These are phyloP conservation scores for Ammopiptanthus mongolicus DNA, from an alignment of 306 rosid genomes.

Conservation along the genomic window DNA sequence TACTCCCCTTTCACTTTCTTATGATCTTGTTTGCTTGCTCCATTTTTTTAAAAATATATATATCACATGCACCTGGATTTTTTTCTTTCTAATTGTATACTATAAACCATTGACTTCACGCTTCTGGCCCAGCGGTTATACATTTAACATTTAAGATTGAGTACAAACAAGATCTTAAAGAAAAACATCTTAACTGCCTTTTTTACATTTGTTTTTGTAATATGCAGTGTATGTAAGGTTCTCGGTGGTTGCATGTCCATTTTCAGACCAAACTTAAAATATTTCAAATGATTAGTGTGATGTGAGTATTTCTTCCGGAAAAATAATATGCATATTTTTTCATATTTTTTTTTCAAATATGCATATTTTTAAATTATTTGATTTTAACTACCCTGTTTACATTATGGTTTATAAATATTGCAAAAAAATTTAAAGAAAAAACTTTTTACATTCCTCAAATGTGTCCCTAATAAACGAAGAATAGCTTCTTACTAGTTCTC, in stretches of 20 bases:
- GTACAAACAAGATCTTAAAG: neutral
- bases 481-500: neutral
- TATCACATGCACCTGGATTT: too few species aligned
- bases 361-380: neutral
- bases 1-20: neutral
- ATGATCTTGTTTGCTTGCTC: neutral
- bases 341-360: too few species aligned
- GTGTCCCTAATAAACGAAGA: neutral
- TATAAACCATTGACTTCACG: neutral
- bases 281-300: constrained; percentile 4
- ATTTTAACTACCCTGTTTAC: neutral
- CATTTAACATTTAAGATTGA: neutral
- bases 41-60: too few species aligned
- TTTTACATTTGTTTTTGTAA: neutral
- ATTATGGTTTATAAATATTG: neutral
- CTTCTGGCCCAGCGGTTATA: neutral
- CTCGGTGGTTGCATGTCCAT: neutral
- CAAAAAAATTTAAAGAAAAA: neutral
- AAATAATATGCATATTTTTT: neutral
- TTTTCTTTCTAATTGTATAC: neutral
- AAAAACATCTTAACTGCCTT: neutral
- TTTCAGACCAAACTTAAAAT: constrained; percentile 12
- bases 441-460: neutral
- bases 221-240: neutral
- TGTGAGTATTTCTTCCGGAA: neutral